Evolutionary conservation across 2,329 filamentous ascomycete genomes (phyloP).

Genomic region (Ophiosphaerella narmari): DNA sequence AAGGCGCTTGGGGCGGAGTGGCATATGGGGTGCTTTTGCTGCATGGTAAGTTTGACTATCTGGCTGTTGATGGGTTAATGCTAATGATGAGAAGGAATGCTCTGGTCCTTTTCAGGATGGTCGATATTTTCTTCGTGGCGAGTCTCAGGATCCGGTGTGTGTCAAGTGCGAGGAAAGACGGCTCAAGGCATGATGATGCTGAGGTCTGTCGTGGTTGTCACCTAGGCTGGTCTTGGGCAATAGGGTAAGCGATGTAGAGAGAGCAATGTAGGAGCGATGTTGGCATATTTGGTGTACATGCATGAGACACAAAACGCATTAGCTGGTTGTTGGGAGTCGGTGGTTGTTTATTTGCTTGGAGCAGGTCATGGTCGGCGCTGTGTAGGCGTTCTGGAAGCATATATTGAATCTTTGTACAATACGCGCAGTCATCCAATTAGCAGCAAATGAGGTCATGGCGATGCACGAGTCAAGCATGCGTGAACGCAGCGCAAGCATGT

Average conservation of each 20-base stretch:
- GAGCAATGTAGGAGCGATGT: background rate
- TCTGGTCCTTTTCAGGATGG: conserved; percentile 65
- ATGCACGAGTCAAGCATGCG: too few relatives aligned
- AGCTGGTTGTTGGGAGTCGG: background rate
- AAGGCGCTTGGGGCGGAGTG: conserved; percentile 89
- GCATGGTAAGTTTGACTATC: conserved; percentile 55
- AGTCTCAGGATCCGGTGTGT: conserved; percentile 64
- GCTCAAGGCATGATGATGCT: conserved; percentile 57
- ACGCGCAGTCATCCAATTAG: too few relatives aligned
- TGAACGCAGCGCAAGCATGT: background rate
- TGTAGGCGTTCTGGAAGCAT: conserved; percentile 4
- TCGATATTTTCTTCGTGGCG: conserved; percentile 65
- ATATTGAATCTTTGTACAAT: background rate
- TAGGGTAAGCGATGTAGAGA: background rate
- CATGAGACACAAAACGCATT: conserved; percentile 4
- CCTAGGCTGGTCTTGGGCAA: background rate
- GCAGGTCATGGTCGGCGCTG: conserved; percentile 2
- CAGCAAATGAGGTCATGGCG: too few relatives aligned
- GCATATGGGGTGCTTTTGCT: conserved; percentile 92
- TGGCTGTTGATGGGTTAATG: background rate
- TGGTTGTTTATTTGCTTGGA: background rate
- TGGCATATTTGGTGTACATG: background rate
- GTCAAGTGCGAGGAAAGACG: conserved; percentile 65
- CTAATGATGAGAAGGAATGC: conserved; percentile 56
- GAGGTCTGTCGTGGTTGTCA: background rate